phyloP scores from a whole-genome alignment of 495 filamentous ascomycete species.

The Aspergillus indologenus region DNA sequence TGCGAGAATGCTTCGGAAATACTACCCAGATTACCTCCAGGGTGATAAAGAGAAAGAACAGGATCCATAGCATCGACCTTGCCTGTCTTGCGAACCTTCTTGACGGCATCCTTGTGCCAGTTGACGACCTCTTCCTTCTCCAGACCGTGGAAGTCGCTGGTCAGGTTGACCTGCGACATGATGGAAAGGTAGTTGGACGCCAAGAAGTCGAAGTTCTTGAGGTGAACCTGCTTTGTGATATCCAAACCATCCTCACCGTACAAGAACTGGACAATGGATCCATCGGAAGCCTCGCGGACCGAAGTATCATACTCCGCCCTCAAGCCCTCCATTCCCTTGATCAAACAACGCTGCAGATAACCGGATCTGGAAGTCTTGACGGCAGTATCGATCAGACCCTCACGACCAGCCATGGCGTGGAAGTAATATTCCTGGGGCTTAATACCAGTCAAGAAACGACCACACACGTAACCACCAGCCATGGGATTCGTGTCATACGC shows the following conservation, averaged over 20 bases:
- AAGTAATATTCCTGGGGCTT: conserved; percentile 98
- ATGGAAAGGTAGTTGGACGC: conserved; percentile 69
- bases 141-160: conserved; percentile 47
- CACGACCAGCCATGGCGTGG: conserved; percentile 98
- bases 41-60: conserved; percentile 67
- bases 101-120: conserved; percentile 74
- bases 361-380: conserved; percentile 97
- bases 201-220: conserved; percentile 86
- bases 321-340: conserved; percentile 98
- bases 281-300: conserved; percentile 83
- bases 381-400: conserved; percentile 98
- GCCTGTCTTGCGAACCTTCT: conserved; percentile 68
- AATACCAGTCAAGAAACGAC: conserved; percentile 97
- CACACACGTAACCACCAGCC: conserved; percentile 90
- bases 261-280: conserved; percentile 88
- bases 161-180: conserved; percentile 50
- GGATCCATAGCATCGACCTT: conserved; percentile 71
- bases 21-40: conserved; percentile 72
- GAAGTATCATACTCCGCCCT: conserved; percentile 89
- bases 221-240: conserved; percentile 88
- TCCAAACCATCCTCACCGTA: conserved; percentile 97
- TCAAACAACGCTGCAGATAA: conserved; percentile 94
- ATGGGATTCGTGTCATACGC: conserved; percentile 85
- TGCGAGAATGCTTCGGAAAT: conserved; percentile 84
- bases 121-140: conserved; percentile 48